A percentile compares a stretch with the other conserved stretches of the same genome.
Conservation (phyloP, 2,329 filamentous ascomycete species). For the Hawksworthiomyces lignivorus region DNA sequence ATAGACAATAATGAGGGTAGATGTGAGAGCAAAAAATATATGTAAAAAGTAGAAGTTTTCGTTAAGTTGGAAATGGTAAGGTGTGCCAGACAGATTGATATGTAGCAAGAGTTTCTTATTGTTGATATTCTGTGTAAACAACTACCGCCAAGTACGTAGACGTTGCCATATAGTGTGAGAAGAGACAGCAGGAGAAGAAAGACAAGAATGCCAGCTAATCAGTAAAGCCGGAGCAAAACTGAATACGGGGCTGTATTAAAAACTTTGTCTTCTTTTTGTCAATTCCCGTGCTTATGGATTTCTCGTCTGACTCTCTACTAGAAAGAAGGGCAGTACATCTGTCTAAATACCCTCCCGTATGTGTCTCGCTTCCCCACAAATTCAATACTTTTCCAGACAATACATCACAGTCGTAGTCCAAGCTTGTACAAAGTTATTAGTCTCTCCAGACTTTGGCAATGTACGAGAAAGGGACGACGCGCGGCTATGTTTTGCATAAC, state of each 20-base stretch:
- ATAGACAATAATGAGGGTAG: too few relatives aligned
- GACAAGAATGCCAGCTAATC: too few relatives aligned
- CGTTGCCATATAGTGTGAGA: too few relatives aligned
- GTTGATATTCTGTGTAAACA: background rate
- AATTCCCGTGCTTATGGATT: too few relatives aligned
- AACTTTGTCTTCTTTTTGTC: background rate
- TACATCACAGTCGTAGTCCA: background rate
- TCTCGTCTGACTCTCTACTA: too few relatives aligned
- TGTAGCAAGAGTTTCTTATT: background rate
- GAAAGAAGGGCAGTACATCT: too few relatives aligned
- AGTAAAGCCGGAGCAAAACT: too few relatives aligned
- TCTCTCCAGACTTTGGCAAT: constrained; percentile 1
- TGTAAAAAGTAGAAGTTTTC: background rate
- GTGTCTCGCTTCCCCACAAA: constrained; percentile 1
- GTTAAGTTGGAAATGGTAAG: too few relatives aligned
- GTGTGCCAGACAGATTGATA: too few relatives aligned
- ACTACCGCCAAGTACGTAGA: too few relatives aligned
- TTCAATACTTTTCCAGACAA: background rate
- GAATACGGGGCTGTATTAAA: too few relatives aligned
- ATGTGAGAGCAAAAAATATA: background rate
- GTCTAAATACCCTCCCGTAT: background rate
- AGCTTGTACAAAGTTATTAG: background rate
- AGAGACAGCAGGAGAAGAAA: too few relatives aligned
- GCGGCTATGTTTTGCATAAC: constrained; percentile 2
- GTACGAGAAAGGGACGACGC: constrained; percentile 3